These are phyloP conservation scores for Pseudoturritis turrita DNA, from an alignment of 345 rosid species.

Conservation along the genomic window DNA sequence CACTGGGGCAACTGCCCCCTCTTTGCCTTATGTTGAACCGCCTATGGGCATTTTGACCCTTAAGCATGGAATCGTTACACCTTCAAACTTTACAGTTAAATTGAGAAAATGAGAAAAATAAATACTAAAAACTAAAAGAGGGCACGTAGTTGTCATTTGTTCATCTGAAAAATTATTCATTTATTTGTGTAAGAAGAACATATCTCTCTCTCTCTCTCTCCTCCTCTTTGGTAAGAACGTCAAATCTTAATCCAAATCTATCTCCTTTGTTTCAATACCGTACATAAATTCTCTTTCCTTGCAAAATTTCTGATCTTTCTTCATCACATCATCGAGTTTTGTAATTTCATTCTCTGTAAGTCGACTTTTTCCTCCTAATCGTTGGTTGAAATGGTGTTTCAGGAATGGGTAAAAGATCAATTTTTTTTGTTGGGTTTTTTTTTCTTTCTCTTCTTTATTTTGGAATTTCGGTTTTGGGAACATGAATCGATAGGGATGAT, in stretches of 20 bases:
- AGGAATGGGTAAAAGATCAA: neutral
- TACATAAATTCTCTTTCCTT: neutral
- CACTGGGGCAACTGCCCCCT: too few species aligned
- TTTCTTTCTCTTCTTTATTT: neutral
- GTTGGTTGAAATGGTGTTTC: conserved; percentile 10
- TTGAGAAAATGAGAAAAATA: neutral
- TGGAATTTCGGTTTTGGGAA: neutral
- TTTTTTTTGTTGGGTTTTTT: neutral
- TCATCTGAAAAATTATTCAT: conserved; percentile 16
- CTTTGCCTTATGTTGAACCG: too few species aligned
- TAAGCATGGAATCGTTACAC: neutral
- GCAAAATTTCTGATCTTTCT: neutral
- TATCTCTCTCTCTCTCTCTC: neutral
- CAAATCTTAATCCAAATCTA: conserved; percentile 12
- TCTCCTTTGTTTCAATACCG: neutral
- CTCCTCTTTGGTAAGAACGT: conserved; percentile 19
- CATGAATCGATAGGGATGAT: neutral
- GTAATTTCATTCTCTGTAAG: conserved; percentile 9
- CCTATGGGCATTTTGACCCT: too few species aligned
- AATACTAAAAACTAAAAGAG: neutral
- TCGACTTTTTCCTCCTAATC: neutral
- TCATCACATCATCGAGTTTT: neutral
- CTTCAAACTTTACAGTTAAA: neutral
- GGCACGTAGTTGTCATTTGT: conserved; percentile 4
- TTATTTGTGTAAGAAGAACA: conserved; percentile 17